Evolutionary conservation across 805 yeast genomes (phyloP).

Genomic region (Pachysolen tannophilus): DNA sequence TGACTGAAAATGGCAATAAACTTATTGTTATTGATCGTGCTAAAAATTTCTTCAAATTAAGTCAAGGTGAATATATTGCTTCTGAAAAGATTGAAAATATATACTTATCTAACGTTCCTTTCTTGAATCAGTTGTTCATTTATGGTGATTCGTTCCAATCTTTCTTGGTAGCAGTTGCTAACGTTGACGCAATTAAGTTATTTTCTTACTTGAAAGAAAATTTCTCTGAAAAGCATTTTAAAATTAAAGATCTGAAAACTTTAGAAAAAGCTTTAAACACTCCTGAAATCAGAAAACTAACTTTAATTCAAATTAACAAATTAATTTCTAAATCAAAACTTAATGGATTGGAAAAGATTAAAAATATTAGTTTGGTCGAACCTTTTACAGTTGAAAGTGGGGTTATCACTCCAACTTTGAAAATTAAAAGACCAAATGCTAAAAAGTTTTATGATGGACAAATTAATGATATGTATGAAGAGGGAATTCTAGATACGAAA

Average conservation of each 20-base stretch:
- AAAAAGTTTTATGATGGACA: slow-evolving; percentile 6
- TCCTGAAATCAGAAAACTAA: slow-evolving; percentile 18
- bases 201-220: neutral
- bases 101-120: slow-evolving; percentile 42
- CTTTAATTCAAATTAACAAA: slow-evolving; percentile 30
- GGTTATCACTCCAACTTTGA: slow-evolving; percentile 59
- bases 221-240: neutral
- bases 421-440: slow-evolving; percentile 27
- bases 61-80: slow-evolving; percentile 28
- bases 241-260: neutral
- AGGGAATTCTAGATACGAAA: too few relatives aligned
- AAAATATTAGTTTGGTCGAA: slow-evolving; percentile 46
- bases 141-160: slow-evolving; percentile 58
- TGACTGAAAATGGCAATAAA: slow-evolving; percentile 24
- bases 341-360: slow-evolving; percentile 58
- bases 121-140: slow-evolving; percentile 45
- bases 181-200: slow-evolving; percentile 39
- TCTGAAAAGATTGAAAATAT: slow-evolving; percentile 40
- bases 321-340: slow-evolving; percentile 28
- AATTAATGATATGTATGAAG: slow-evolving; percentile 8
- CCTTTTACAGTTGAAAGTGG: slow-evolving; percentile 57
- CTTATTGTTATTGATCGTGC: slow-evolving; percentile 49
- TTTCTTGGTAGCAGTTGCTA: slow-evolving; percentile 53
- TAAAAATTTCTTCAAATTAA: slow-evolving; percentile 56
- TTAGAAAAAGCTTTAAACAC: slow-evolving; percentile 1